Evolutionary conservation across 208 protist genomes (phyloP), one percentile per base, ranked within the genome.

Genomic region (Strigomonas culicis): DNA sequence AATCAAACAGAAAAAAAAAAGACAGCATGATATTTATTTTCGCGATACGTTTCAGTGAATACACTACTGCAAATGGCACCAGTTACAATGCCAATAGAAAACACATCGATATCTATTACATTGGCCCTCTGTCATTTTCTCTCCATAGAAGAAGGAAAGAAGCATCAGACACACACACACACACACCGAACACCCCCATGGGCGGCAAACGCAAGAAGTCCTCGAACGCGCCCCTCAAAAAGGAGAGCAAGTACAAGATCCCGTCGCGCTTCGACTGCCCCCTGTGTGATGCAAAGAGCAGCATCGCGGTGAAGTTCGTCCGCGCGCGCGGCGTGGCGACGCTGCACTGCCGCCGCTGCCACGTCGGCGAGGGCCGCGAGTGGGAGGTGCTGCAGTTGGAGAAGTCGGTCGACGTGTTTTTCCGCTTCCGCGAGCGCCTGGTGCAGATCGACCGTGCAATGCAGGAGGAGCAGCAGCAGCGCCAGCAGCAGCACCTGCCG

Each of bases 201-300:
- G 90, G 90, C 59, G 90, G 90, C 32, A 92, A 86, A 36, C 79
- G 84, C 39, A 86, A 87, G 24, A 93, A 93, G 74, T 75, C 87
- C 43, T 79, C 58, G 47, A 86, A 75, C 15, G 84, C 77, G 17
- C 83, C 84, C 15, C 69, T 94, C 64, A 96, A 96, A 70, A 96
- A 96, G 74, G 87, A 92, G 66, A 93, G 90, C 71, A 93, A 93
- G 68, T 96, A 96, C 70, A 96, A 96, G 65, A 94, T 96, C 60
- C 90, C 90, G 1, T 49, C 69, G 1, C 82, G 79, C 51, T 96
- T 96, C 70, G 87, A 94, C 68, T 96, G 90, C 66, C 90, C 90
- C 13, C 31, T 94, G 28, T 96, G 90, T 63, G 90, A 96, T 68
- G 81, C 83, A 17, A 93, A 93, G 72, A 70, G 70, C 32, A 77